phyloP scores from a whole-genome alignment of 208 protist species.

The Trypanosoma boissoni region DNA sequence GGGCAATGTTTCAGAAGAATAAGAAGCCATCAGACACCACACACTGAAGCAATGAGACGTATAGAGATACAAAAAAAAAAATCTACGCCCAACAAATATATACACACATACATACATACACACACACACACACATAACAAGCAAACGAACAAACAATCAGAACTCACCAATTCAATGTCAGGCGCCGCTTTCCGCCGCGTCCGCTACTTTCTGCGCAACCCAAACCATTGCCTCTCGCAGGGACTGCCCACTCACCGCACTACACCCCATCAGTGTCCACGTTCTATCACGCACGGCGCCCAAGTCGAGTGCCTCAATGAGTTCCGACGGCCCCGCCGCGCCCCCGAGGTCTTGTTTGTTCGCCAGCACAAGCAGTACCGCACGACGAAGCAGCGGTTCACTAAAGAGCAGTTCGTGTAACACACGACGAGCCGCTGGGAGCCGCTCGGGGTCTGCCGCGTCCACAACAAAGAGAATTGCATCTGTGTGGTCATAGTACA shows the following conservation, averaged over 20 bases:
- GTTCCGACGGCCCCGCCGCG: slow-evolving; percentile 75
- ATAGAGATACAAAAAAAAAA: too few relatives aligned
- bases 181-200: neutral
- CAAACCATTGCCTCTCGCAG: slow-evolving; percentile 91
- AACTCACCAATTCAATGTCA: too few relatives aligned
- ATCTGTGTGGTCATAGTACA: slow-evolving; percentile 97
- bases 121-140: slow-evolving; percentile 2
- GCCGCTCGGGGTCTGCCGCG: slow-evolving; percentile 71
- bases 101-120: neutral
- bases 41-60: neutral
- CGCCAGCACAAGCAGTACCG: slow-evolving; percentile 91
- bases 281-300: slow-evolving; percentile 82
- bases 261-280: slow-evolving; percentile 95
- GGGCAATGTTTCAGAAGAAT: too few relatives aligned
- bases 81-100: too few relatives aligned
- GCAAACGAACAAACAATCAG: neutral
- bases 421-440: slow-evolving; percentile 77
- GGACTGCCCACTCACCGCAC: slow-evolving; percentile 88
- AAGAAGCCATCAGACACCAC: neutral
- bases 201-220: slow-evolving; percentile 74
- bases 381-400: slow-evolving; percentile 77
- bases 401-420: slow-evolving; percentile 80
- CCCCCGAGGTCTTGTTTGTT: slow-evolving; percentile 96
- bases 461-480: slow-evolving; percentile 94
- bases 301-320: slow-evolving; percentile 85